A percentile compares a stretch with the other conserved stretches of the same genome.
Evolutionary conservation across 306 rosid genomes (phyloP).

Genomic region (Luffa acutangula): DNA sequence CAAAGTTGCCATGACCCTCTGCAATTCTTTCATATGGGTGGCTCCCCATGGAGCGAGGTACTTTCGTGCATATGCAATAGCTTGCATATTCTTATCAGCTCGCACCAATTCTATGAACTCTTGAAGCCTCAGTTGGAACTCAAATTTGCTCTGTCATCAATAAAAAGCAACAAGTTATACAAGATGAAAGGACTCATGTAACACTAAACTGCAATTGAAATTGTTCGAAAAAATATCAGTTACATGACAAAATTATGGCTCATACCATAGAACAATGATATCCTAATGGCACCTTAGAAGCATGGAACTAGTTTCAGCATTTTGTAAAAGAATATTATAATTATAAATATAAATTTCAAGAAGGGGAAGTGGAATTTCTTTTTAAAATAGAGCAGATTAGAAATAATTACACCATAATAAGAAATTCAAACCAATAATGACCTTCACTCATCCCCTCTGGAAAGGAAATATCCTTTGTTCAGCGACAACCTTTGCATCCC

Average conservation of each 20-base stretch:
- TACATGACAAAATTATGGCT: background rate
- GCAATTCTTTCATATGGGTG: constrained; percentile 80
- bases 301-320: background rate
- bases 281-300: background rate
- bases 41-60: constrained; percentile 88
- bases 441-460: background rate
- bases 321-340: background rate
- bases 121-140: constrained; percentile 93
- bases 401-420: background rate
- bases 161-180: background rate
- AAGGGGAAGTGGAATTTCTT: background rate
- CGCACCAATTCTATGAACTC: constrained; percentile 93
- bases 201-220: background rate
- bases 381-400: background rate
- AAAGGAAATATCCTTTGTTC: background rate
- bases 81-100: constrained; percentile 71
- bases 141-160: constrained; percentile 72
- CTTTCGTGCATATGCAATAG: constrained; percentile 75
- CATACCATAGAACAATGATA: background rate
- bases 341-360: background rate
- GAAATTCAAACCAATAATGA: background rate
- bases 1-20: constrained; percentile 66
- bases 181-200: background rate
- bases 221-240: background rate
- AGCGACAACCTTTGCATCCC: background rate